Evolutionary conservation across 2,329 filamentous ascomycete species (phyloP).

Genomic region (Colletotrichum spaethianum): DNA sequence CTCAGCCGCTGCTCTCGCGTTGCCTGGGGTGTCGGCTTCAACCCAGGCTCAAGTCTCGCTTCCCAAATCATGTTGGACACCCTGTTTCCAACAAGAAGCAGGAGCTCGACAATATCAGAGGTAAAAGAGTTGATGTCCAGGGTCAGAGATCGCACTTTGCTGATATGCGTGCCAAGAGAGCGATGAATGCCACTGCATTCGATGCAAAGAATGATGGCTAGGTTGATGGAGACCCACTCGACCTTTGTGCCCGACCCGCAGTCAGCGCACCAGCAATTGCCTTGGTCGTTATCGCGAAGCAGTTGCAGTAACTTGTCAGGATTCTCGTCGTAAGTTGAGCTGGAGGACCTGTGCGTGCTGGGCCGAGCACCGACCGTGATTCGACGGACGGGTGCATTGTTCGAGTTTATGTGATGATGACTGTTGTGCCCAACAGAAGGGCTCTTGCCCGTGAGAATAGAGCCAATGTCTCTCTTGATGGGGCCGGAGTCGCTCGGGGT

Average conservation of each 20-base stretch:
- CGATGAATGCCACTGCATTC: slow-evolving; percentile 98
- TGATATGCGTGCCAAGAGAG: slow-evolving; percentile 96
- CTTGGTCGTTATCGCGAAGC: slow-evolving; percentile 90
- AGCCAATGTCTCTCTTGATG: slow-evolving; percentile 88
- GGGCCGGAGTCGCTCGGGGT: slow-evolving; percentile 66
- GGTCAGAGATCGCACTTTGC: slow-evolving; percentile 95
- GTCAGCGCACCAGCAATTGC: slow-evolving; percentile 94
- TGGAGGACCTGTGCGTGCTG: slow-evolving; percentile 76
- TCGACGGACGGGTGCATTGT: slow-evolving; percentile 79
- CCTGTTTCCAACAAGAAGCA: slow-evolving; percentile 92
- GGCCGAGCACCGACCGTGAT: slow-evolving; percentile 94
- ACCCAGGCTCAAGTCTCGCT: slow-evolving; percentile 79
- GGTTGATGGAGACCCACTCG: slow-evolving; percentile 98
- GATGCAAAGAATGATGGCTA: slow-evolving; percentile 96
- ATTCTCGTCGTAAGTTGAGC: slow-evolving; percentile 83
- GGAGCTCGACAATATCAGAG: slow-evolving; percentile 93
- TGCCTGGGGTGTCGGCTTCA: slow-evolving; percentile 83
- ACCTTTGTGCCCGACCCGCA: slow-evolving; percentile 93
- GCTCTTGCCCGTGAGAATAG: slow-evolving; percentile 92
- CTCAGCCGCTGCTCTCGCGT: slow-evolving; percentile 91
- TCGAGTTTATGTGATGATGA: slow-evolving; percentile 62
- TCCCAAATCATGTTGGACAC: slow-evolving; percentile 99
- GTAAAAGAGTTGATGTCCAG: slow-evolving; percentile 97
- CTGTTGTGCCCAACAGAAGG: slow-evolving; percentile 74
- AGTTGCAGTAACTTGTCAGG: slow-evolving; percentile 89